Conservation (phyloP, 2,329 filamentous ascomycete genomes). For the Colletotrichum spaethianum region DNA sequence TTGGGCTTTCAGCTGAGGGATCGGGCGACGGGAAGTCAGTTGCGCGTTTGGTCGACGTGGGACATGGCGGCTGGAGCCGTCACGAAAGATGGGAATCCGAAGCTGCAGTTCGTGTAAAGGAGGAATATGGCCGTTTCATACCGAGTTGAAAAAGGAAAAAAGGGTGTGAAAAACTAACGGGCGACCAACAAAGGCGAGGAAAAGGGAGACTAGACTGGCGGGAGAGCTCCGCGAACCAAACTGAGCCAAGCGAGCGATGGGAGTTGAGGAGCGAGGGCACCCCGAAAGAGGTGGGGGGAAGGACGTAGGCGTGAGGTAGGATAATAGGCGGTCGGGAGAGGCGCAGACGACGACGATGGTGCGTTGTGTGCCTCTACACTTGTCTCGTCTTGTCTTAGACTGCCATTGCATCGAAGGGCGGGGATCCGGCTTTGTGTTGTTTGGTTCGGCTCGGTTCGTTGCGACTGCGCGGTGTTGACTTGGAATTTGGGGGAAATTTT, state of each 20-base stretch:
- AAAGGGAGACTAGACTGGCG: not conserved
- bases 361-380: not conserved
- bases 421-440: conserved; percentile 9
- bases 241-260: conserved; percentile 1
- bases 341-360: conserved; percentile 19
- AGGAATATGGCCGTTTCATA: conserved; percentile 11
- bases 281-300: not conserved
- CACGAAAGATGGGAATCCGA: not conserved
- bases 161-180: conserved; percentile 2
- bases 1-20: conserved; percentile 19
- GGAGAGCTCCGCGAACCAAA: not conserved
- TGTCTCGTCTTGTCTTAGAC: conserved; percentile 34
- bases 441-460: conserved; percentile 10
- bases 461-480: not conserved
- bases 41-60: conserved; percentile 8
- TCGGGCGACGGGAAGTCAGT: conserved; percentile 22
- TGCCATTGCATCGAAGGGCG: conserved; percentile 13
- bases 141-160: not conserved
- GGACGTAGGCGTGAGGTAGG: not conserved
- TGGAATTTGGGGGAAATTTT: not conserved
- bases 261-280: not conserved
- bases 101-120: not conserved
- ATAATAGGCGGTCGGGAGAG: conserved; percentile 15
- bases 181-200: not conserved
- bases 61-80: conserved; percentile 14